These are phyloP conservation scores for Pleurotus tuber-regium DNA, from an alignment of 768 basidiomycete species.

Conservation along the genomic window DNA sequence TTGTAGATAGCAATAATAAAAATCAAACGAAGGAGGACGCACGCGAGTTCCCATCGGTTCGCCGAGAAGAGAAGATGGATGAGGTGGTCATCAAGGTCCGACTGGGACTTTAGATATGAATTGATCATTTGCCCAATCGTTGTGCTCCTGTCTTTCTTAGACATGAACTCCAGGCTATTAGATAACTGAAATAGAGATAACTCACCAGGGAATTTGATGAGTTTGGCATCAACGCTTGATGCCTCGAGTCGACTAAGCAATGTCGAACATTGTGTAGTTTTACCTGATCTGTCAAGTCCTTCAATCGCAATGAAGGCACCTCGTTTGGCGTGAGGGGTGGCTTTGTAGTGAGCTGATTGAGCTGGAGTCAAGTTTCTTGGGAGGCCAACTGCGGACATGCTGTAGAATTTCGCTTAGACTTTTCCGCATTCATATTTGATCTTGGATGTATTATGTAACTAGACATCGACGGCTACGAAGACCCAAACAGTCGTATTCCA, in stretches of 20 bases:
- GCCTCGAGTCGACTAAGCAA: constrained; percentile 55
- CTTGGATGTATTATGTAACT: constrained; percentile 11
- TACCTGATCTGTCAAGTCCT: constrained; percentile 94
- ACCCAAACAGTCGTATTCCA: too few species aligned
- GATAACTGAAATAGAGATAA: too few species aligned
- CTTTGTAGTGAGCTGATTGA: background rate
- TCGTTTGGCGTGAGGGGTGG: constrained; percentile 28
- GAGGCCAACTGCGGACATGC: background rate
- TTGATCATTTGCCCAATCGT: constrained; percentile 92
- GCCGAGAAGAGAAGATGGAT: constrained; percentile 96
- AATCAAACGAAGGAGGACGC: constrained; percentile 20
- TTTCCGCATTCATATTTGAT: background rate
- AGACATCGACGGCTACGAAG: too few species aligned
- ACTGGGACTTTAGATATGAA: constrained; percentile 78
- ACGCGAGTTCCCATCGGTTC: constrained; percentile 96
- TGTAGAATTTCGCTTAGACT: background rate
- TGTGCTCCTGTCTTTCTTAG: constrained; percentile 77
- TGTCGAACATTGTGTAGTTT: constrained; percentile 78
- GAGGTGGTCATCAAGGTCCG: constrained; percentile 87
- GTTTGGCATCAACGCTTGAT: constrained; percentile 43
- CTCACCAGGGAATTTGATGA: constrained; percentile 90
- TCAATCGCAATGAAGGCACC: constrained; percentile 92
- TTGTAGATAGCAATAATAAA: background rate
- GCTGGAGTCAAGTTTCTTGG: background rate
- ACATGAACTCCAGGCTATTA: too few species aligned